Conservation (phyloP, 495 filamentous ascomycete species). For the Rusavskia elegans region DNA sequence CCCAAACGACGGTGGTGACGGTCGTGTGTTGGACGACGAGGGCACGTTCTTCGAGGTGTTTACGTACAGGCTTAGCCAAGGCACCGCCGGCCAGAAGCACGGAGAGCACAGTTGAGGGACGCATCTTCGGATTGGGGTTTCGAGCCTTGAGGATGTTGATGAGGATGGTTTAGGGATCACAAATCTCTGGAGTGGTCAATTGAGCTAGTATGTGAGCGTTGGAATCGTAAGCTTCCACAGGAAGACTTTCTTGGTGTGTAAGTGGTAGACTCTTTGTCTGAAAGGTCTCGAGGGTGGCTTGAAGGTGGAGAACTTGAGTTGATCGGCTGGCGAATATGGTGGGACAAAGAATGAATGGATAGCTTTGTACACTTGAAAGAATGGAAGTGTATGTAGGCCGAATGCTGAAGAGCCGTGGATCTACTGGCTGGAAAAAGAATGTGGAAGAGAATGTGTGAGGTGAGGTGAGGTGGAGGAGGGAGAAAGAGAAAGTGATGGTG, state of each 20-base stretch:
- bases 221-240: background rate
- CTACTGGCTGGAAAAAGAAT: background rate
- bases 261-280: background rate
- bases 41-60: conserved; percentile 28
- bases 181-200: conserved; percentile 1
- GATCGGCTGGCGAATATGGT: background rate
- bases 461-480: background rate
- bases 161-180: background rate
- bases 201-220: too few relatives aligned
- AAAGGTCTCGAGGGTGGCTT: background rate
- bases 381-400: background rate
- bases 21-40: conserved; percentile 35
- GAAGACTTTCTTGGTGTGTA: background rate
- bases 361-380: conserved; percentile 4
- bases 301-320: background rate
- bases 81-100: conserved; percentile 46
- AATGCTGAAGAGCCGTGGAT: background rate
- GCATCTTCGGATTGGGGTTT: conserved; percentile 39
- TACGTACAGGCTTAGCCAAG: conserved; percentile 37
- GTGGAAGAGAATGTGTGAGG: background rate
- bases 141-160: background rate
- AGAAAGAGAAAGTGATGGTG: too few relatives aligned
- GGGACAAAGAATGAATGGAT: conserved; percentile 2
- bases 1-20: conserved; percentile 42
- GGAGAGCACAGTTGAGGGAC: conserved; percentile 44